Evolutionary conservation across 2,329 filamentous ascomycete genomes (phyloP), one percentile per base, ranked within the genome.

Genomic region (Ilyonectria sp.): DNA sequence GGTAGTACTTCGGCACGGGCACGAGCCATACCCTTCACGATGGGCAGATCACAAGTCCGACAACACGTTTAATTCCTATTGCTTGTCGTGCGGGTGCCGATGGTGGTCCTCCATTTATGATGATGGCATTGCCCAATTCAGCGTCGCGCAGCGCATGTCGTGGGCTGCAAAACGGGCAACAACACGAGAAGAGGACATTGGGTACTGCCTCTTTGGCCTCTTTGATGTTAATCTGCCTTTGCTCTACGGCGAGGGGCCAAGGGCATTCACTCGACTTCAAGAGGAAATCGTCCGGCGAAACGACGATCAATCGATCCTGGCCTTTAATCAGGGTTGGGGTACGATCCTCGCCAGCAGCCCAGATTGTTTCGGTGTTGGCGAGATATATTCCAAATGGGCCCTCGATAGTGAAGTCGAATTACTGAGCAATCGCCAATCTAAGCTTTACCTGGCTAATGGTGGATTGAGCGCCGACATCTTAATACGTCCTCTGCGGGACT

Each of bases 191-290:
- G 72, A 74, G 47, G 72, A 74, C 40, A 62, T 63, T 13, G 72
- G 69, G 0, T 74, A 74, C 49, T 73, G 68, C 11, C 64, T 74
- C 3, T 49, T 74, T 10, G 72, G 72, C 3, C 35, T 74, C 1
- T 73, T 74, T 19, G 68, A 63, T 9, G 60, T 74, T 10, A 70
- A 71, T 43, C 66, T 74, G 62, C 69, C 72, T 5, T 60, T 74
- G 21, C 62, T 74, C 0, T 74, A 73, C 40, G 72, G 70, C n/a
- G 72, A 74, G 33, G 72, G 70, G 2, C 29, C 59, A 2, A 63
- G 58, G 7, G 71, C 71, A 0, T 74, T 74, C 56, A 46, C 66
- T 6, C 63, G 71, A 2, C 54, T 74, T 4, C 72, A 74, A 35
- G 72, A 74, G 37, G 70, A 73, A 37, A 71, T 74, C 31, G 59